Base-by-base conservation (phyloP, 176 grass and related monocot species). In the Triticum dicoccoides region DNA sequence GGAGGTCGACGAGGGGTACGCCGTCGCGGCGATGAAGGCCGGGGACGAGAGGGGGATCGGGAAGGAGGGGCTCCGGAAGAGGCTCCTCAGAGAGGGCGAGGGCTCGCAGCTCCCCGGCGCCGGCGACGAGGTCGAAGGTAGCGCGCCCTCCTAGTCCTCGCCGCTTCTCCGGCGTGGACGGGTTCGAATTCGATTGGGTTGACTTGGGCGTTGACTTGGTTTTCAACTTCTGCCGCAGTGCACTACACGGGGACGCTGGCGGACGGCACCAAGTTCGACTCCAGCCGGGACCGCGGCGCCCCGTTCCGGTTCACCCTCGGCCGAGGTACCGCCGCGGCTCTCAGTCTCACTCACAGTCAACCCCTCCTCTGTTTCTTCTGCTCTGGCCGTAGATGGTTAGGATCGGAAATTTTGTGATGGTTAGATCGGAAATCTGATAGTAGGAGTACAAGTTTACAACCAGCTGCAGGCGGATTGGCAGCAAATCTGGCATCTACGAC, bases 71-170 rank as follows among this genome's bases (percentile, higher is more conserved):
- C 84, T 94, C 8, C 92, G 85, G 81, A 97, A 97, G 84, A 92
- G 73, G 88, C 84, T 97, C 5, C 74, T 97, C 11, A 94, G 88
- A 67, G 90, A 97, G 66, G 95, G 95, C 1, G 86, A 92, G 23
- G 86, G 92, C 21, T 86, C 56, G 84, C 81, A 69, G 11, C 80
- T 52, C 32, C 95, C 95, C 20, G 86, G 61, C 78, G 76, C 25
- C 51, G 90, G 95, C 65, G 92, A 97, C 85, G 95, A 97, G 74
- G 95, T 94, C 51, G 63, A 94, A 94, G 95, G 95, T 97, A 5
- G 1, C 4, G 81, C 44, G 63, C 41, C 69, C 59, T 25, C 42
- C 39, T 38, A 35, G 38, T 6, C 35, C 38, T 41, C 39, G 8
- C 39, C 11, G 42, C 29, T 9, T 68, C 29, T 49, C 73, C 12